Percentiles rank a stretch among this genome's conserved stretches.
Conservation (phyloP, 1,284 basidiomycete species). For the Cystobasidium sp. region DNA sequence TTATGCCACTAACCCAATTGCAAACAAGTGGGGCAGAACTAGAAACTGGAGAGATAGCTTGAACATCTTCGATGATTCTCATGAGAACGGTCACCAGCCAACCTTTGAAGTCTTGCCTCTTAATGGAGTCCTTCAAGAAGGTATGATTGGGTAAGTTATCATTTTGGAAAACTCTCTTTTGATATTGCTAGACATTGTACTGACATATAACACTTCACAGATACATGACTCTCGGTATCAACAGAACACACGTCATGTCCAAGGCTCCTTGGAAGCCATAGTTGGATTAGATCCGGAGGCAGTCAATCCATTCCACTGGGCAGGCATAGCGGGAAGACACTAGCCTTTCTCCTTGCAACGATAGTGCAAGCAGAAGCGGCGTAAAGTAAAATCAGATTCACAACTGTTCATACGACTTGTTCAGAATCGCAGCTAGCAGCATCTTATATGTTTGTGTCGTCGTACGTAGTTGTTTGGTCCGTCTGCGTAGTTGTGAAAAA, state of each 20-base stretch:
- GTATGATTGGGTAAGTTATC: slow-evolving; percentile 57
- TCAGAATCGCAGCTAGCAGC: too few relatives aligned
- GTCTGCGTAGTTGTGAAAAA: too few relatives aligned
- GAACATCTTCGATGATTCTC: slow-evolving; percentile 58
- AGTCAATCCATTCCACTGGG: not conserved
- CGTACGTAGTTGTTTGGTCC: too few relatives aligned
- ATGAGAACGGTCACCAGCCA: slow-evolving; percentile 57
- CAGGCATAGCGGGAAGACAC: not conserved
- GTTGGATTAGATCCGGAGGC: not conserved
- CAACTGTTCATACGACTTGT: too few relatives aligned
- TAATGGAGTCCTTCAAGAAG: slow-evolving; percentile 59
- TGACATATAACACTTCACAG: too few relatives aligned
- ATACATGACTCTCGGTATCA: slow-evolving; percentile 41
- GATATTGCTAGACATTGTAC: too few relatives aligned
- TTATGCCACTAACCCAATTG: slow-evolving; percentile 58
- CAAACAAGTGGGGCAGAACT: slow-evolving; percentile 57
- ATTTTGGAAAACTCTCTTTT: too few relatives aligned
- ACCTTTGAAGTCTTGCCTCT: slow-evolving; percentile 59
- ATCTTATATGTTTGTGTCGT: too few relatives aligned
- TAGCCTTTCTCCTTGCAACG: too few relatives aligned
- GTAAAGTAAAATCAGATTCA: too few relatives aligned
- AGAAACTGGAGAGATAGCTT: slow-evolving; percentile 60
- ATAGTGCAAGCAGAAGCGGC: too few relatives aligned
- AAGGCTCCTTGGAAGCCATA: slow-evolving; percentile 42
- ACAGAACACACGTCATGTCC: slow-evolving; percentile 35